Base-by-base conservation (phyloP, 2,329 filamentous ascomycete species). In the Pseudogymnoascus sp. region DNA sequence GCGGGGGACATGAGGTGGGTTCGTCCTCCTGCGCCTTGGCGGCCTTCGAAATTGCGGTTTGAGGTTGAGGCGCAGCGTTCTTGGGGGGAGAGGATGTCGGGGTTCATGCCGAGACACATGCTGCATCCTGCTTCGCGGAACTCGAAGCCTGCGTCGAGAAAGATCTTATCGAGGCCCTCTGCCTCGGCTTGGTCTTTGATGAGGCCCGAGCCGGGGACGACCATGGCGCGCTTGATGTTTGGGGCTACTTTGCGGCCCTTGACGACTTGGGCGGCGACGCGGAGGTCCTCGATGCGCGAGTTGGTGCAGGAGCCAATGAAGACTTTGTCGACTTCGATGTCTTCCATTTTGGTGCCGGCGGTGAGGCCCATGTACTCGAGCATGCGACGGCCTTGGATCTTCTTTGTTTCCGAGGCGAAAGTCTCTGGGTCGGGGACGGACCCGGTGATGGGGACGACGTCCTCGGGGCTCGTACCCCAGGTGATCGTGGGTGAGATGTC, bases 31-130 rank as follows among this genome's bases (percentile, higher is more conserved):
- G 93, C 92, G 73, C 95, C 95, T 78, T 99, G 95, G 68, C 95
- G 88, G 66, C 95, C 95, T 76, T 97, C 95, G 70, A 97, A 97
- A 78, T 97, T 97, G 71, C 95, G 90, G 80, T 97, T 97, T 67
- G 91, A 96, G 60, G 95, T 97, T 73, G 89, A 93, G 45, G 95
- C 95, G 75, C 95, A 97, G 72, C 95, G 88, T 79, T 99, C 95
- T 75, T 89, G 85, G 62, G 95, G 93, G 1, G 92, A 86, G 57
- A 97, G 84, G 67, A 99, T 97, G 75, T 99, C 95, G 0, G 95
- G 93, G 81, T 99, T 99, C 93, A 99, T 99, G 75, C 95, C 95
- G 63, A 99, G 83, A 75, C 95, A 97, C 95, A 99, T 99, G 67
- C 91, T 96, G 84, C 95, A 99, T 60, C 95, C 95, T 69, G 95